Conservation (phyloP, 2,329 filamentous ascomycete genomes). For the Fusarium cyanostomum region DNA sequence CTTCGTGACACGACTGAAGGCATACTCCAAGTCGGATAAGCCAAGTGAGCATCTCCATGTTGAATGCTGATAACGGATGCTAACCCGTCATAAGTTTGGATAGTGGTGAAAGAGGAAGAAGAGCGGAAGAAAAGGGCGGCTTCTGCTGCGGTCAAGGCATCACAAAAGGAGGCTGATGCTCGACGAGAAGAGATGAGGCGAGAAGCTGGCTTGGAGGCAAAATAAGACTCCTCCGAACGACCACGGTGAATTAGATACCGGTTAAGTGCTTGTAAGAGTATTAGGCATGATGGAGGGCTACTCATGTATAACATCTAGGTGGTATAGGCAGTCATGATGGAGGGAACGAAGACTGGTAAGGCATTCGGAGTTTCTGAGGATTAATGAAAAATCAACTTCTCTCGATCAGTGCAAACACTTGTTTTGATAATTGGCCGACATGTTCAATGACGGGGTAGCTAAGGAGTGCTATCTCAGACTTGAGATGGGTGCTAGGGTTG, state of each 20-base stretch:
- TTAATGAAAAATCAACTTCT: conserved; percentile 7
- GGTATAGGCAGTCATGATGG: conserved; percentile 8
- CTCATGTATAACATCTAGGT: conserved; percentile 35
- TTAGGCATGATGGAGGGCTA: conserved; percentile 13
- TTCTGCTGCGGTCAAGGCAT: conserved; percentile 48
- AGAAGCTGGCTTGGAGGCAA: conserved; percentile 56
- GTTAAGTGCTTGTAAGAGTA: conserved; percentile 38
- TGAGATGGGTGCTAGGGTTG: too few species aligned
- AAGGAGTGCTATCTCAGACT: too few species aligned
- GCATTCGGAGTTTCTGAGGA: conserved; percentile 30
- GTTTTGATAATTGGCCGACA: background rate
- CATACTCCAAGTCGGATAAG: conserved; percentile 90
- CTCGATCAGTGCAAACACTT: background rate
- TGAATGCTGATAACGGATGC: background rate
- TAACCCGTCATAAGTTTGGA: conserved; percentile 55
- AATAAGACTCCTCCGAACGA: conserved; percentile 30
- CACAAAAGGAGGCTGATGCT: conserved; percentile 54
- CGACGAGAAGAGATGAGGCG: conserved; percentile 60
- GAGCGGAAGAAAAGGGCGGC: conserved; percentile 53
- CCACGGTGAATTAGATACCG: background rate
- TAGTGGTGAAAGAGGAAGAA: conserved; percentile 60
- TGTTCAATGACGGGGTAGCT: too few species aligned
- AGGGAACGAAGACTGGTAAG: conserved; percentile 2
- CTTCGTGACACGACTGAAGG: conserved; percentile 84
- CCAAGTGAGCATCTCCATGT: conserved; percentile 70